Conservation (phyloP, 2,329 filamentous ascomycete species). For the Gyromitra esculenta region DNA sequence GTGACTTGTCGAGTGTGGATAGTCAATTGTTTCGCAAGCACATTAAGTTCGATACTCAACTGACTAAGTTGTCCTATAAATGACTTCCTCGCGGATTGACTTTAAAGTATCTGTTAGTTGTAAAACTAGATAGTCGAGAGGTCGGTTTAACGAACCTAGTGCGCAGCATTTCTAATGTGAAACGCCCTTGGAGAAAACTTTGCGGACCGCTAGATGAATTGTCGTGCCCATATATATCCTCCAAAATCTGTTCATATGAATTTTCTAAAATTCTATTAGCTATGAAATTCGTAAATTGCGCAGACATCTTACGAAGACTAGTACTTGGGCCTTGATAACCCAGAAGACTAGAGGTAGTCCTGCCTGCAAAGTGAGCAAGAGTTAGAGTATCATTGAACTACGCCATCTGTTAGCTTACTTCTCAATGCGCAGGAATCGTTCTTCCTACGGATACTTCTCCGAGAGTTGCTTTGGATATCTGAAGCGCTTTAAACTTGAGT, state of each 20-base stretch:
- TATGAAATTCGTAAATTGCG: background rate
- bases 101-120: slow-evolving; percentile 19
- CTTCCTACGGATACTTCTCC: slow-evolving; percentile 28
- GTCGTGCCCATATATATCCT: slow-evolving; percentile 44
- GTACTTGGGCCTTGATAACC: slow-evolving; percentile 43
- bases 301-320: slow-evolving; percentile 23
- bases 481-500: slow-evolving; percentile 49
- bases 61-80: slow-evolving; percentile 48
- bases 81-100: slow-evolving; percentile 44
- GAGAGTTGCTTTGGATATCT: background rate
- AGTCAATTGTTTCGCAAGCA: slow-evolving; percentile 51
- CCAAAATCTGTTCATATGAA: slow-evolving; percentile 52
- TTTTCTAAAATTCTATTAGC: slow-evolving; percentile 28
- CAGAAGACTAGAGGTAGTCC: slow-evolving; percentile 48
- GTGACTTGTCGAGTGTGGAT: slow-evolving; percentile 45
- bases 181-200: slow-evolving; percentile 42
- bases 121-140: background rate
- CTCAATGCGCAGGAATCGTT: background rate
- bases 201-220: slow-evolving; percentile 19
- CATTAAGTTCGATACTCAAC: slow-evolving; percentile 47
- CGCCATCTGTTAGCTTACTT: background rate
- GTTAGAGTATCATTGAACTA: slow-evolving; percentile 45
- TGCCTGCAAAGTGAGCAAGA: slow-evolving; percentile 52
- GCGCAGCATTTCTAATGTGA: slow-evolving; percentile 41
- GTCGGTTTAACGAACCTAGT: slow-evolving; percentile 42